Evolutionary conservation across 2,329 filamentous ascomycete species (phyloP), one percentile per base, ranked within the genome.

Genomic region (Elsinoe batatas): DNA sequence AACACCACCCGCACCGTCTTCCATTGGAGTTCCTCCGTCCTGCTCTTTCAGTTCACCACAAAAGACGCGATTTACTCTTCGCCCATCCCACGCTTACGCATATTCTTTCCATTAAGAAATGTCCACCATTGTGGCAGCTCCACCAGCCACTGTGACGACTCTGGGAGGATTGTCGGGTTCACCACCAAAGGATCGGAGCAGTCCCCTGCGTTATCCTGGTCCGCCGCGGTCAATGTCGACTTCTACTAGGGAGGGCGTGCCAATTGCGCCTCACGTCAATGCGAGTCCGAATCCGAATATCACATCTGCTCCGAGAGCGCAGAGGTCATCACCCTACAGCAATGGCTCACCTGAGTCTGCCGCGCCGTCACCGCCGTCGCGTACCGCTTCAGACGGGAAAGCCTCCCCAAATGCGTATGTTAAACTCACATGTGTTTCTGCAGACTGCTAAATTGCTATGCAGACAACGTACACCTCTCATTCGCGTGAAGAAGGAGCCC

Each of bases 401-500:
- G 74, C 69, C 58, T 78, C 76, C 60, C 77, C 76, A 61, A 74
- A 71, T 64, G 74, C 73, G 74, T 77, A 71, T 67, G 74, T 74
- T 62, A 61, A 56, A 26, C 33, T 44, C 56, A 43, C 44, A 54
- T 44, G 30, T 20, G 20, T 33, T 22, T 18, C 17, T 37, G 12
- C 10, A 57, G 53, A 54, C 35, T 44, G 37, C 51, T 50, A 22
- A 60, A 57, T 76, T 71, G 78, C 77, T 72, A 76, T 72, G 76
- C 68, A 71, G 74, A 69, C 69, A 77, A 51, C 67, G 73, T 44
- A 72, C 77, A 58, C 87, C 88, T 38, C 91, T 88, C 73, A 94
- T 96, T 60, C 80, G 95, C 61, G 91, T 98, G 58, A 97, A 97
- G 78, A 96, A 96, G 72, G 93, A 98, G 71, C 91, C 91, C 11